Evolutionary conservation across 2,329 filamentous ascomycete species (phyloP).

Genomic region (Monilinia fructicola): DNA sequence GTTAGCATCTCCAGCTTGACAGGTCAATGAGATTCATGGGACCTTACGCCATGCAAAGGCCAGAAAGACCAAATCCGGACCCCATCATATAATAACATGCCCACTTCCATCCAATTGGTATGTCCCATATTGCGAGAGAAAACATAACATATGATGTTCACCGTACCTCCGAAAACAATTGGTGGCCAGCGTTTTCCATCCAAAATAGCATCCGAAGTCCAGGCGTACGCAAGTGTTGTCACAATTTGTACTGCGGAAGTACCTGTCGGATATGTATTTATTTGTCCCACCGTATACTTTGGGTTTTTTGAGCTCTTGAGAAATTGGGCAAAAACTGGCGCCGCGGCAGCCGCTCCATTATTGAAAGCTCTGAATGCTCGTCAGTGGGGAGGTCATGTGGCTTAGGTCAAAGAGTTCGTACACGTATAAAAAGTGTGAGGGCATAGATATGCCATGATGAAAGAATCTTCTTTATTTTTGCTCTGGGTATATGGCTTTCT

Average conservation of each 20-base stretch:
- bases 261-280: slow-evolving; percentile 39
- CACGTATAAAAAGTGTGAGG: slow-evolving; percentile 34
- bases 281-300: slow-evolving; percentile 37
- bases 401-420: background rate
- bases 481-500: slow-evolving; percentile 42
- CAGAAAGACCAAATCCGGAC: slow-evolving; percentile 43
- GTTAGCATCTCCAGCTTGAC: background rate
- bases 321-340: slow-evolving; percentile 45
- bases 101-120: slow-evolving; percentile 60
- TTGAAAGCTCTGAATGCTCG: slow-evolving; percentile 15
- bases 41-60: slow-evolving; percentile 47
- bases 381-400: background rate
- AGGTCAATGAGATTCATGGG: background rate
- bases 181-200: slow-evolving; percentile 37
- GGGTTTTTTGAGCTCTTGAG: slow-evolving; percentile 44
- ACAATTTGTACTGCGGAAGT: slow-evolving; percentile 34
- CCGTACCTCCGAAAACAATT: slow-evolving; percentile 53
- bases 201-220: slow-evolving; percentile 35
- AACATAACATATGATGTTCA: slow-evolving; percentile 23
- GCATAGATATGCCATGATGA: slow-evolving; percentile 45
- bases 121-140: slow-evolving; percentile 48
- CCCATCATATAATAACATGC: slow-evolving; percentile 54
- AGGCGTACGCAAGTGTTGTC: slow-evolving; percentile 37
- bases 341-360: slow-evolving; percentile 1
- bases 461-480: slow-evolving; percentile 41